Base-by-base conservation (phyloP, 176 grass and related monocot species). In the Aegilops speltoides region DNA sequence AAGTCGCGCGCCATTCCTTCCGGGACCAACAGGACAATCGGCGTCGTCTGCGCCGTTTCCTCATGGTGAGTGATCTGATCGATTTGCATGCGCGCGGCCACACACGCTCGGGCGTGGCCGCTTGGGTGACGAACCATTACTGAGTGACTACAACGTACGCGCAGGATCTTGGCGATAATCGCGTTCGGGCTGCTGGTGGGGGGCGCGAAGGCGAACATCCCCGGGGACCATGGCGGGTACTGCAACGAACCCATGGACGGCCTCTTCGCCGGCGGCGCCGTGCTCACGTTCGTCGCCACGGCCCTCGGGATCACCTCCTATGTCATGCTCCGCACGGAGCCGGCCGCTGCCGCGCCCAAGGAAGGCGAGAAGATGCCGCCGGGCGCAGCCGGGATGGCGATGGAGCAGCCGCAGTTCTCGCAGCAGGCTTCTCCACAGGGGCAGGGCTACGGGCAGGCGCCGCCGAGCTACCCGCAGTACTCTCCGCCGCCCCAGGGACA, bases 211-310 rank as follows among this genome's bases (percentile, higher is more conserved):
- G 36, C 8, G 83, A 90, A 86, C 83, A 28, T 37, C 52, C 74
- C 23, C 24, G 87, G 32, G 59, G 17, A 4, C 1, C 80, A 28
- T 28, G 28, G 28, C 69, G 69, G 69, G 10, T 3, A 7, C 10
- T 90, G 88, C 72, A 5, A 1, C 78, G 50, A 68, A 15, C 28
- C 86, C 63, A 90, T 82, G 71, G 50, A 11, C 37, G 83, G 88
- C 38, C 4, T 82, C 52, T 86, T 72, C 79, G 84, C 84, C 0
- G 22, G 79, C 52, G 88, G 36, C 5, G 63, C 62, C 73, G 40
- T 90, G 64, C 88, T 90, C 12, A 6, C 79, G 8, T 73, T 90
- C 79, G 64, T 46, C 31, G 73, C 79, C 84, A 73, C 73, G 23
- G 79, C 65, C 11, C 79, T 83, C 6, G 41, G 79, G 28, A 54